phyloP scores from a whole-genome alignment of 495 filamentous ascomycete genomes.

The Diplogelasinospora grovesii region DNA sequence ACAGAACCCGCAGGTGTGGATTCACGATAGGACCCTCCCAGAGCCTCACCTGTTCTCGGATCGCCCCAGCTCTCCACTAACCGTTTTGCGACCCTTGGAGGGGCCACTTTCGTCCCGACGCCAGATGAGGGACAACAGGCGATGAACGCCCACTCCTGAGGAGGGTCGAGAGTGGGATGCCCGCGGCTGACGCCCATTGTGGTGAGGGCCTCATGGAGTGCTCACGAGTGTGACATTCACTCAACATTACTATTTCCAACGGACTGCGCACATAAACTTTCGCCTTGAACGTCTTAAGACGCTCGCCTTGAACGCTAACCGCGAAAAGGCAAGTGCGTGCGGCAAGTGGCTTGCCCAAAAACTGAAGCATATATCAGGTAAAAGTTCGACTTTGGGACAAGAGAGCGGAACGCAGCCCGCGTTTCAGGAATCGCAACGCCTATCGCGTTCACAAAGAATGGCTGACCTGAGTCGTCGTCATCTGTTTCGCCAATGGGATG shows the following conservation, averaged over 20 bases:
- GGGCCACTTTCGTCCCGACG: constrained; percentile 21
- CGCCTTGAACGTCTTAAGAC: too few species aligned
- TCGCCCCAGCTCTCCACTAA: constrained; percentile 27
- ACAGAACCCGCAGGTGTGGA: constrained; percentile 35
- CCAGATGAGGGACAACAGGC: constrained; percentile 2
- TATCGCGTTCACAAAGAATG: not conserved
- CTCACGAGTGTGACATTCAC: too few species aligned
- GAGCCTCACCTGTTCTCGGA: constrained; percentile 31
- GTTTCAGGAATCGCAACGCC: not conserved
- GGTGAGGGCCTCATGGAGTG: too few species aligned
- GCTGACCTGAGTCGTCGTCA: constrained; percentile 8
- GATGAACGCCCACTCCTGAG: constrained; percentile 2
- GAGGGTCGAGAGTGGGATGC: not conserved
- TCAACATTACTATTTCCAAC: too few species aligned
- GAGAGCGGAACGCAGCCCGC: not conserved
- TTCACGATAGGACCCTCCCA: constrained; percentile 35
- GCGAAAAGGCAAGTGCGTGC: too few species aligned
- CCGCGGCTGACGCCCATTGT: not conserved
- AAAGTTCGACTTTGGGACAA: too few species aligned
- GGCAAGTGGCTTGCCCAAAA: too few species aligned
- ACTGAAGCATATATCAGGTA: too few species aligned
- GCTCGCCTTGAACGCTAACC: too few species aligned
- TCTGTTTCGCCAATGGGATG: constrained; percentile 9
- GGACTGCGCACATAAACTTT: too few species aligned
- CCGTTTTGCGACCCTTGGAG: constrained; percentile 17